These are phyloP conservation scores for Adansonia madagascariensis DNA, from an alignment of 441 rosid species.

Conservation along the genomic window DNA sequence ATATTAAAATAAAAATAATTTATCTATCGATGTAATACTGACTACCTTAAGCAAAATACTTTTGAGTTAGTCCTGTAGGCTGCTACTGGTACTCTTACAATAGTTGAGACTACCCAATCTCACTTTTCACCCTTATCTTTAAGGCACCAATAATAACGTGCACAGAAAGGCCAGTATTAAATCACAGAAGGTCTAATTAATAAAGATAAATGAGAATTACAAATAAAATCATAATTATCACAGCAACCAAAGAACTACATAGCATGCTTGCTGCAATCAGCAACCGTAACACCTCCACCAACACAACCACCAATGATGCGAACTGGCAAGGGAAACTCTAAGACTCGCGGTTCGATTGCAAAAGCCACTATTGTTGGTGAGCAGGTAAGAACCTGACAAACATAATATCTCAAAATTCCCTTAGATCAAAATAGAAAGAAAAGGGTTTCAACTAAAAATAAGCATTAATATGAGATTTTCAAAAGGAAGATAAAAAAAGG, in stretches of 20 bases:
- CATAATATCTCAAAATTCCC: slow-evolving; percentile 89
- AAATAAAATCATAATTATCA: slow-evolving; percentile 10
- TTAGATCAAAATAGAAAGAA: slow-evolving; percentile 37
- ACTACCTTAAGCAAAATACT: neutral
- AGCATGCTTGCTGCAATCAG: slow-evolving; percentile 86
- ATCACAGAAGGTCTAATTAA: neutral
- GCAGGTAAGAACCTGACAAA: slow-evolving; percentile 78
- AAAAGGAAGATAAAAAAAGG: neutral
- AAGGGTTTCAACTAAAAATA: slow-evolving; percentile 3
- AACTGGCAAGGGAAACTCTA: slow-evolving; percentile 81
- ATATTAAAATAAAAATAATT: too few relatives aligned
- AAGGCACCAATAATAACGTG: neutral
- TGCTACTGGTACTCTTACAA: neutral
- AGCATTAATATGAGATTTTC: neutral
- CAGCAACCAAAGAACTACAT: slow-evolving; percentile 45
- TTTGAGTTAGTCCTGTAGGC: neutral
- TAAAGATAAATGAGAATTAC: neutral
- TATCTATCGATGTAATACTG: too few relatives aligned
- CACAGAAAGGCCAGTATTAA: neutral
- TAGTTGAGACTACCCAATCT: neutral
- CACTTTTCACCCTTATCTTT: neutral
- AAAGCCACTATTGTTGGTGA: slow-evolving; percentile 50
- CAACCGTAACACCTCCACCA: slow-evolving; percentile 52
- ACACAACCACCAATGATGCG: slow-evolving; percentile 92
- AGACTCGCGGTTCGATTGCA: slow-evolving; percentile 71